Percentiles rank a stretch among this genome's conserved stretches.
Evolutionary conservation across 345 rosid genomes (phyloP).

Genomic region (Populus nigra): DNA sequence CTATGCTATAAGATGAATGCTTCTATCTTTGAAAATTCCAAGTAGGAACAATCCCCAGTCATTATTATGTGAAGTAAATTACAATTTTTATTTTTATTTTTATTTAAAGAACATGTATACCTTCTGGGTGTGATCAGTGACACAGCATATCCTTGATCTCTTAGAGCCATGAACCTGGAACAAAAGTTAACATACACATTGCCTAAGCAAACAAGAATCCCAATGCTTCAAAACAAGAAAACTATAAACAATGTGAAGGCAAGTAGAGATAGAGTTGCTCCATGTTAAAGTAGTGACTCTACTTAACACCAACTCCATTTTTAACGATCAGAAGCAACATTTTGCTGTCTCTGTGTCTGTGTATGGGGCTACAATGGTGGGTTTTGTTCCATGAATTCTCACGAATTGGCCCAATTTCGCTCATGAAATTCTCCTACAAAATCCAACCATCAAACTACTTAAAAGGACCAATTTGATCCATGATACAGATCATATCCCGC

Average conservation of each 20-base stretch:
- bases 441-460: background rate
- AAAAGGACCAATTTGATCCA: no score
- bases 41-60: no score
- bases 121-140: slow-evolving; percentile 49
- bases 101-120: slow-evolving; percentile 17
- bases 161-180: slow-evolving; percentile 36
- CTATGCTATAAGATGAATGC: no score
- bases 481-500: no score
- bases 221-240: background rate
- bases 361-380: background rate
- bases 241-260: background rate
- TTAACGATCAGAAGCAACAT: background rate
- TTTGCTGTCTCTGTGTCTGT: background rate
- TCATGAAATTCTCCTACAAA: background rate
- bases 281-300: slow-evolving; percentile 45
- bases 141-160: slow-evolving; percentile 43
- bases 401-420: background rate
- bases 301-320: slow-evolving; percentile 42
- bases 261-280: slow-evolving; percentile 49
- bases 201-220: background rate
- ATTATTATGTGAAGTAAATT: no score
- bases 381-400: background rate
- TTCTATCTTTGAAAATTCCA: no score
- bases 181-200: background rate
- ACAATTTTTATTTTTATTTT: no score